Evolutionary conservation across 768 basidiomycete species (phyloP), one percentile per base, ranked within the genome.

Genomic region (Russula ochroleuca): DNA sequence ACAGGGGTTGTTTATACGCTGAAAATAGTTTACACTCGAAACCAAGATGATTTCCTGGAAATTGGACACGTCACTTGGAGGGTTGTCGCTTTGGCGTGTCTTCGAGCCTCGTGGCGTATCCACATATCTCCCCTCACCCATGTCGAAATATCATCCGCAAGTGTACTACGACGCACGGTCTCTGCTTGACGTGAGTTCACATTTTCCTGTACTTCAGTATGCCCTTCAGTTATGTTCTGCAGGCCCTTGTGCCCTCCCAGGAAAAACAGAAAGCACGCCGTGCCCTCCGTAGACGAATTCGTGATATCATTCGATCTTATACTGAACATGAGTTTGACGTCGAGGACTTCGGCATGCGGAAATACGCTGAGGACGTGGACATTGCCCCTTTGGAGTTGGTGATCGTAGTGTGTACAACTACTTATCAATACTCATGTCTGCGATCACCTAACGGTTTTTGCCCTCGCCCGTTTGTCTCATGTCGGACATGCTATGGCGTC

Each of bases 291-390:
- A 55, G 15, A 33, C 47, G 59, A 23, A 54, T 65, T 56, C 59
- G 64, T 38, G 48, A 38, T 31, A 50, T 65, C 1, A 57, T 65
- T 51, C 47, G 25, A 19, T 57, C 59, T 19, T 49, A 41, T 19
- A 35, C 38, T 37, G 64, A 54, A 45, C 28, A 37, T 9, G 7
- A 35, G 14, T 57, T 66, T n/a, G 65, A 66, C 48, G 51, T 68
- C 2, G 57, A 58, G 41, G 67, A 66, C 15, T 33, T 62, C 6
- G 53, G 57, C 37, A 68, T 68, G 67, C 35, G 23, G 5, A 31
- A 54, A 25, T 68, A 68, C 13, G 64, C 60, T 7, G 47, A 56
- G 23, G 67, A 68, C 45, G 23, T 67, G 41, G 61, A 67, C 5
- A 48, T 60, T 31, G 61, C 65, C 2, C 67, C 67, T 25, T 5